Conservation (phyloP, 352 stramenopile genomes). For the Phytopythium mirpurense region DNA sequence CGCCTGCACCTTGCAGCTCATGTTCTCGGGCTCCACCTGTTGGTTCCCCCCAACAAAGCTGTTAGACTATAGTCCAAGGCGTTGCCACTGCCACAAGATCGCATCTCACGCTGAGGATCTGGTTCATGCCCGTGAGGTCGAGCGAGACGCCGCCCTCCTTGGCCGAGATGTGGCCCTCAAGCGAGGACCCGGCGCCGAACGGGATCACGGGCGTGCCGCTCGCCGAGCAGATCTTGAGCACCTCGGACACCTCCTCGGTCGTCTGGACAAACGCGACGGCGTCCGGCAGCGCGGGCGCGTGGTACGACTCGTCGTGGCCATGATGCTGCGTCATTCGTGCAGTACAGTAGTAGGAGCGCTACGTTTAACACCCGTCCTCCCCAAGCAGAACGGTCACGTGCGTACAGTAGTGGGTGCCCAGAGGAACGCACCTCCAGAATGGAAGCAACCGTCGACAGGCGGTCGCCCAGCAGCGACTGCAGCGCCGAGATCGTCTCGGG, state of each 20-base stretch:
- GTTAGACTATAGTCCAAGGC: neutral
- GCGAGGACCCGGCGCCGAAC: conserved; percentile 88
- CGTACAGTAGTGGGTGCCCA: neutral
- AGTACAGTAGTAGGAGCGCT: neutral
- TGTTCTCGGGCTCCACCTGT: conserved; percentile 53
- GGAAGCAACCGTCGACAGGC: conserved; percentile 51
- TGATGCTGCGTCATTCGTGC: conserved; percentile 43
- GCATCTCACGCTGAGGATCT: conserved; percentile 36
- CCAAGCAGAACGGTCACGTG: neutral
- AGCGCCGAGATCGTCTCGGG: conserved; percentile 47
- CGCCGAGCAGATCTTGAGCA: conserved; percentile 87
- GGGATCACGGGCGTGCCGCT: conserved; percentile 89
- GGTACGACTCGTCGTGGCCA: conserved; percentile 88
- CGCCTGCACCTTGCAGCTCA: conserved; percentile 90
- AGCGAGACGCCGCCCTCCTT: conserved; percentile 87
- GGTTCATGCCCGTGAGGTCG: conserved; percentile 82
- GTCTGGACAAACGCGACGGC: conserved; percentile 80
- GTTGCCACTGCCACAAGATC: too few species aligned
- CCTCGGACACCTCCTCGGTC: conserved; percentile 83
- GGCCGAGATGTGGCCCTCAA: conserved; percentile 94
- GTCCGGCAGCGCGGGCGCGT: conserved; percentile 73
- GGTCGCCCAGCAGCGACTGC: conserved; percentile 53
- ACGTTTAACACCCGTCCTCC: neutral
- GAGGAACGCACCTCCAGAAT: conserved; percentile 42
- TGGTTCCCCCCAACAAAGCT: neutral